A percentile compares a stretch with the other conserved stretches of the same genome.
Conservation (phyloP, 176 grass and related monocot species). For the Oryza coarctata region DNA sequence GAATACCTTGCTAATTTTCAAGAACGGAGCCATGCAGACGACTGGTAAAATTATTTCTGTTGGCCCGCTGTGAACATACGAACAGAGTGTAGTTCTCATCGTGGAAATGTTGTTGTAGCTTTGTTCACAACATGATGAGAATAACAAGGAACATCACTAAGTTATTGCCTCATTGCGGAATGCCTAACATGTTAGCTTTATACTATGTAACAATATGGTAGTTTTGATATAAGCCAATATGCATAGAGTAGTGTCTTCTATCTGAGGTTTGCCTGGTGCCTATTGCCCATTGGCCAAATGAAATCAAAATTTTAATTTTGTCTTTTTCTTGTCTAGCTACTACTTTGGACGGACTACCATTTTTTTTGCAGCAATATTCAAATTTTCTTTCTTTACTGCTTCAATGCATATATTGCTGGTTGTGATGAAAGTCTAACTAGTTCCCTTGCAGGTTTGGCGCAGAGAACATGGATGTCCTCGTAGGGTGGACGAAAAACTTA, state of each 20-base stretch:
- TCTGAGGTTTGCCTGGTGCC: neutral
- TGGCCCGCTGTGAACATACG: neutral
- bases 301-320: neutral
- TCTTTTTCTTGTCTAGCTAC: neutral
- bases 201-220: neutral
- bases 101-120: neutral
- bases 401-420: neutral
- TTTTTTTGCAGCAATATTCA: neutral
- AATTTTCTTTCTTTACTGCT: neutral
- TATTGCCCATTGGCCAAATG: neutral
- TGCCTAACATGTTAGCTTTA: neutral
- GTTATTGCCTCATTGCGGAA: neutral
- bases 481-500: conserved; percentile 77
- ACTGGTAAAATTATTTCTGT: conserved; percentile 52
- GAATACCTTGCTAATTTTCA: conserved; percentile 75
- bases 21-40: conserved; percentile 61
- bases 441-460: conserved; percentile 61
- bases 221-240: neutral
- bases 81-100: neutral
- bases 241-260: neutral
- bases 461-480: conserved; percentile 79
- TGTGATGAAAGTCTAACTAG: neutral
- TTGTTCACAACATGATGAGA: neutral
- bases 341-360: neutral
- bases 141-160: neutral